phyloP scores from a whole-genome alignment of 2,329 filamentous ascomycete genomes.

The Raffaelea deltoideospora region DNA sequence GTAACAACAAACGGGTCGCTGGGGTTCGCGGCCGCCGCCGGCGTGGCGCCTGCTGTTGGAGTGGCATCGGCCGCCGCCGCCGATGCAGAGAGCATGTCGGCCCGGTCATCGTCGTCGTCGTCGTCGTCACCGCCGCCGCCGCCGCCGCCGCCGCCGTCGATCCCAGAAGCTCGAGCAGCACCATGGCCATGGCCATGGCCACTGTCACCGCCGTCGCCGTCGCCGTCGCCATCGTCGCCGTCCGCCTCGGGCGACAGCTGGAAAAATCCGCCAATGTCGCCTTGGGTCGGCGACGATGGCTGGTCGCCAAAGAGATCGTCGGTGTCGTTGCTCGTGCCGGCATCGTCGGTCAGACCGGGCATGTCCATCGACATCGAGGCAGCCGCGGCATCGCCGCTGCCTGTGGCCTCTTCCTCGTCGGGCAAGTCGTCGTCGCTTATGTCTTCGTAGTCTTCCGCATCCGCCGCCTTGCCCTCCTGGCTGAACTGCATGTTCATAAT shows the following conservation, averaged over 20 bases:
- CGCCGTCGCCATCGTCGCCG: conserved; percentile 20
- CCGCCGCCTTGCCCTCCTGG: conserved; percentile 68
- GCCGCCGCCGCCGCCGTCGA: conserved; percentile 5
- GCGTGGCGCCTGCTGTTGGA: conserved; percentile 18
- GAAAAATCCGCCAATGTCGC: conserved; percentile 16
- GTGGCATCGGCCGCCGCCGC: conserved; percentile 2
- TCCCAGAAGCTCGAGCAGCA: too few species aligned
- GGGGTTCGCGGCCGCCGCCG: conserved; percentile 10
- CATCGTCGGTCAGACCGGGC: conserved; percentile 43
- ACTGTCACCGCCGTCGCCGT: too few species aligned
- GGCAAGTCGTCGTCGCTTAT: conserved; percentile 87
- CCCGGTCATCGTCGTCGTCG: neutral
- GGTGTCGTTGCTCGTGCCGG: conserved; percentile 41
- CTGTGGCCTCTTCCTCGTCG: conserved; percentile 49
- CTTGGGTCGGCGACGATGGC: conserved; percentile 27
- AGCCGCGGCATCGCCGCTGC: conserved; percentile 17
- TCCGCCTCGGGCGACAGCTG: conserved; percentile 20
- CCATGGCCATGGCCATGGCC: too few species aligned
- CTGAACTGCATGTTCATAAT: conserved; percentile 34
- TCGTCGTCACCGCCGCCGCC: neutral
- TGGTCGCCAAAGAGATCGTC: conserved; percentile 58
- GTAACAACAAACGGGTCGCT: conserved; percentile 15
- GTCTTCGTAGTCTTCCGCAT: conserved; percentile 81
- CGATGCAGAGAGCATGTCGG: neutral
- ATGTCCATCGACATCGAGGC: too few species aligned